Evolutionary conservation across 306 rosid species (phyloP).

Genomic region (Vigna trinervia): DNA sequence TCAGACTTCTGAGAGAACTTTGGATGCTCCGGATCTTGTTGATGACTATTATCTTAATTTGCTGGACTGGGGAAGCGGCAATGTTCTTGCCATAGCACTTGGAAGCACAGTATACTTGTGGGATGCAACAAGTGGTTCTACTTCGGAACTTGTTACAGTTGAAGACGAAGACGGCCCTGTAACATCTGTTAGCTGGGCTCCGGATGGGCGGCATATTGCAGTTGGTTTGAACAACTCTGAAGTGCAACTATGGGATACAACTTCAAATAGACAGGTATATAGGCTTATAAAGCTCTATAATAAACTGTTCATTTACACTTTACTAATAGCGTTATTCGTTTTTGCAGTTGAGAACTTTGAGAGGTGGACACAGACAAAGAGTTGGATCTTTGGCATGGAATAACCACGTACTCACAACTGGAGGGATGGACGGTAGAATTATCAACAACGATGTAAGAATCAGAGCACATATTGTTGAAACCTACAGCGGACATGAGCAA

Average conservation of each 20-base stretch:
- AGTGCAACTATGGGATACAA: slow-evolving; percentile 84
- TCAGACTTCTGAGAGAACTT: slow-evolving; percentile 81
- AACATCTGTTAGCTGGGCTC: slow-evolving; percentile 84
- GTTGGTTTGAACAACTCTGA: slow-evolving; percentile 79
- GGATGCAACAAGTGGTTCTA: slow-evolving; percentile 76
- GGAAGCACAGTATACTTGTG: slow-evolving; percentile 75
- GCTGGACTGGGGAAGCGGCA: slow-evolving; percentile 82
- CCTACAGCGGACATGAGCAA: slow-evolving; percentile 81
- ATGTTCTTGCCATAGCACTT: slow-evolving; percentile 88
- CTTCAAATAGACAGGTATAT: slow-evolving; percentile 64
- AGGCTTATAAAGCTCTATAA: too few species aligned
- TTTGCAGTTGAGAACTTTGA: slow-evolving; percentile 73
- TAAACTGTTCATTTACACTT: neutral
- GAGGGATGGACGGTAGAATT: slow-evolving; percentile 84
- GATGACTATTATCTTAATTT: slow-evolving; percentile 86
- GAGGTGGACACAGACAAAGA: slow-evolving; percentile 74
- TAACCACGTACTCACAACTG: slow-evolving; percentile 78
- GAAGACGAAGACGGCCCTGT: slow-evolving; percentile 81
- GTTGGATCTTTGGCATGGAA: slow-evolving; percentile 91
- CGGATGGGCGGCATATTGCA: slow-evolving; percentile 83
- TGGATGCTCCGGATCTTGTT: slow-evolving; percentile 89
- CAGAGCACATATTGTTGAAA: slow-evolving; percentile 75
- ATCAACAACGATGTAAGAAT: slow-evolving; percentile 79
- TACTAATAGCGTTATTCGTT: slow-evolving; percentile 20
- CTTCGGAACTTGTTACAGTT: slow-evolving; percentile 78